These are phyloP conservation scores for Talaromyces liani DNA, from an alignment of 495 filamentous ascomycete genomes.

Conservation along the genomic window DNA sequence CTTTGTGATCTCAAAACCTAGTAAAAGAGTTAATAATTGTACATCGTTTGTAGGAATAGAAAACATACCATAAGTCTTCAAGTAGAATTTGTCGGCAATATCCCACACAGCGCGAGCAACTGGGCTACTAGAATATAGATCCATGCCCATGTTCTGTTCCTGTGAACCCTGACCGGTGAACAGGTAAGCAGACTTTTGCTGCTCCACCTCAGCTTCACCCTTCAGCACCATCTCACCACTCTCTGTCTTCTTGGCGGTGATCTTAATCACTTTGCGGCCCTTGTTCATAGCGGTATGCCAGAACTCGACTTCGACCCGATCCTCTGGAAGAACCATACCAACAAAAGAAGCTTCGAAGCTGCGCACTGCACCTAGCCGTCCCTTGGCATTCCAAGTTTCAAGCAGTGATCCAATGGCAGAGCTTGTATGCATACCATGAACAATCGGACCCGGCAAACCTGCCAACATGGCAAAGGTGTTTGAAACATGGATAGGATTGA, in stretches of 20 bases:
- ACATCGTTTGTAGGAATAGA: neutral
- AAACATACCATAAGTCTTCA: conserved; percentile 27
- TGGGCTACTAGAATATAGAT: conserved; percentile 24
- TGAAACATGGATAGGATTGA: conserved; percentile 97
- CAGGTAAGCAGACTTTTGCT: conserved; percentile 29
- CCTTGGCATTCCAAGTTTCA: conserved; percentile 97
- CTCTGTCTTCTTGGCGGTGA: conserved; percentile 18
- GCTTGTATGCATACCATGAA: conserved; percentile 96
- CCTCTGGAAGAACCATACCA: conserved; percentile 29
- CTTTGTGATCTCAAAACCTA: conserved; percentile 29
- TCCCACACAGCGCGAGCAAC: conserved; percentile 33
- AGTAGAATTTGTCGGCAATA: conserved; percentile 24
- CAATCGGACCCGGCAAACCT: conserved; percentile 49
- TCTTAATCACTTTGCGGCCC: conserved; percentile 23
- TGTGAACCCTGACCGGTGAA: conserved; percentile 41
- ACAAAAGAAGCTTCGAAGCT: conserved; percentile 21
- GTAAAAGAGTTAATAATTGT: neutral
- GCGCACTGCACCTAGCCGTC: conserved; percentile 27
- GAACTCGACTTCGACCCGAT: conserved; percentile 22
- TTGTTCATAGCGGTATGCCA: conserved; percentile 28
- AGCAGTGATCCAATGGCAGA: conserved; percentile 93
- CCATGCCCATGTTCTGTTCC: conserved; percentile 34
- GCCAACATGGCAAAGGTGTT: conserved; percentile 91
- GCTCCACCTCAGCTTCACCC: conserved; percentile 30
- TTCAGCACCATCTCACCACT: conserved; percentile 22